A percentile compares a stretch with the other conserved stretches of the same genome.
These are phyloP conservation scores for Crucibulum laeve DNA, from an alignment of 768 basidiomycete species.

Conservation along the genomic window DNA sequence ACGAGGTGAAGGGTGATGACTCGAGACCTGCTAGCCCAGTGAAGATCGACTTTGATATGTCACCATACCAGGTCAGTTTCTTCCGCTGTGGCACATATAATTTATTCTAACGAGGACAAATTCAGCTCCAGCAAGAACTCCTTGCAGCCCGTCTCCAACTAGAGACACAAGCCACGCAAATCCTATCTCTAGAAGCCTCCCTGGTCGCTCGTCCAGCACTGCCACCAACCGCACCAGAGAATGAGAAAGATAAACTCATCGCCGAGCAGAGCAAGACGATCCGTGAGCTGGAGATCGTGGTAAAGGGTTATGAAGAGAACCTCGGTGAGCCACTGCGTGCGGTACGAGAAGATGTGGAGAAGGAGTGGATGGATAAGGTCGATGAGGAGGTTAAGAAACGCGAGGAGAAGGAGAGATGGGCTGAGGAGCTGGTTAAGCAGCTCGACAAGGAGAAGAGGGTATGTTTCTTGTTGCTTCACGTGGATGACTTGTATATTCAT, in stretches of 20 bases:
- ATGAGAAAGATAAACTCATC: constrained; percentile 73
- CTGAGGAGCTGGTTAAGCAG: constrained; percentile 66
- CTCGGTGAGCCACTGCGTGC: constrained; percentile 62
- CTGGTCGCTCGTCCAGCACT: constrained; percentile 67
- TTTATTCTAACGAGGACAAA: constrained; percentile 1
- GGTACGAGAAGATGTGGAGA: constrained; percentile 71
- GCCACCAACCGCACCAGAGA: constrained; percentile 59
- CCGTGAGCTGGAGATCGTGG: constrained; percentile 69
- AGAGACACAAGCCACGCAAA: constrained; percentile 78
- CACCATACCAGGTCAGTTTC: constrained; percentile 68
- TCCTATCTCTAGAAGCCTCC: constrained; percentile 77
- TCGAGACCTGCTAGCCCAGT: constrained; percentile 78
- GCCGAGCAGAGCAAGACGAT: constrained; percentile 72
- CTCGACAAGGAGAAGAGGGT: constrained; percentile 79
- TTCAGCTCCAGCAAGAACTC: constrained; percentile 83
- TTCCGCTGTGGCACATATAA: not conserved
- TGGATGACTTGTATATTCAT: not conserved
- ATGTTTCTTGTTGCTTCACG: constrained; percentile 11
- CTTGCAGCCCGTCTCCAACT: constrained; percentile 73
- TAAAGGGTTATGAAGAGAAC: constrained; percentile 70
- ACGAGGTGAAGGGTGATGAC: constrained; percentile 61
- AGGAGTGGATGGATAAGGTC: constrained; percentile 61
- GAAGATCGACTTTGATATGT: constrained; percentile 89
- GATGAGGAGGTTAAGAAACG: constrained; percentile 52
- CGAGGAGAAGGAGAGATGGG: constrained; percentile 75